Conservation (phyloP, 345 rosid genomes). For the Firmiana major region DNA sequence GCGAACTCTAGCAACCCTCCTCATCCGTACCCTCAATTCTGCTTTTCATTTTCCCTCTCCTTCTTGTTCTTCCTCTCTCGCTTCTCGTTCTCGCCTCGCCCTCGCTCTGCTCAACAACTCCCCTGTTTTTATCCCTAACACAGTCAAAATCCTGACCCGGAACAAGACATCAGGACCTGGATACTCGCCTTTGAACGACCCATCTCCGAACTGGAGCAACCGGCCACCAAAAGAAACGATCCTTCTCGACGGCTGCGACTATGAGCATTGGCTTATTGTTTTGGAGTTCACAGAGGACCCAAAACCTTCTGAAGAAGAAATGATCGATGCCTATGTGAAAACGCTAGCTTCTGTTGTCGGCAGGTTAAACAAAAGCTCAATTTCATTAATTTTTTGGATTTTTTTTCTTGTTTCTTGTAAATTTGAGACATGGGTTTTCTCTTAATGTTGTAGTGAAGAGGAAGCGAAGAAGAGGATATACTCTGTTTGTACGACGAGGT, state of each 20-base stretch:
- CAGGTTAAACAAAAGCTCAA: conserved; percentile 35
- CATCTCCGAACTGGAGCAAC: conserved; percentile 90
- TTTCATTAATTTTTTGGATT: not conserved
- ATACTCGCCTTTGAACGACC: conserved; percentile 84
- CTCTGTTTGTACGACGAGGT: conserved; percentile 80
- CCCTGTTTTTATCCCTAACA: conserved; percentile 22
- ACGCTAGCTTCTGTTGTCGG: conserved; percentile 75
- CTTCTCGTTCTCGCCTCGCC: conserved; percentile 50
- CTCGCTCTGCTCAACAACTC: conserved; percentile 38
- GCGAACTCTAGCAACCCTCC: conserved; percentile 43
- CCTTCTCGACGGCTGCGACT: conserved; percentile 90
- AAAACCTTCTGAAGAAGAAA: conserved; percentile 78
- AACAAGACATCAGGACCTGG: conserved; percentile 67
- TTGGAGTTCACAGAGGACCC: conserved; percentile 83
- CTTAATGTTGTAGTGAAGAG: conserved; percentile 73
- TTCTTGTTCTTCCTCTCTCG: conserved; percentile 25
- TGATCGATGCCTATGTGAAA: conserved; percentile 75
- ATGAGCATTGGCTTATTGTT: conserved; percentile 92
- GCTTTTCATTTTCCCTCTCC: conserved; percentile 23
- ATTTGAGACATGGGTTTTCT: conserved; percentile 2
- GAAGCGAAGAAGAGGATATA: conserved; percentile 98
- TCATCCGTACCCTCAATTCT: conserved; percentile 33
- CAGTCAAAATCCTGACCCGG: conserved; percentile 38
- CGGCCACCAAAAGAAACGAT: conserved; percentile 93
- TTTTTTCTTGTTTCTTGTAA: not conserved